phyloP scores from a whole-genome alignment of 257 asterid genomes.

The Solanum verrucosum region DNA sequence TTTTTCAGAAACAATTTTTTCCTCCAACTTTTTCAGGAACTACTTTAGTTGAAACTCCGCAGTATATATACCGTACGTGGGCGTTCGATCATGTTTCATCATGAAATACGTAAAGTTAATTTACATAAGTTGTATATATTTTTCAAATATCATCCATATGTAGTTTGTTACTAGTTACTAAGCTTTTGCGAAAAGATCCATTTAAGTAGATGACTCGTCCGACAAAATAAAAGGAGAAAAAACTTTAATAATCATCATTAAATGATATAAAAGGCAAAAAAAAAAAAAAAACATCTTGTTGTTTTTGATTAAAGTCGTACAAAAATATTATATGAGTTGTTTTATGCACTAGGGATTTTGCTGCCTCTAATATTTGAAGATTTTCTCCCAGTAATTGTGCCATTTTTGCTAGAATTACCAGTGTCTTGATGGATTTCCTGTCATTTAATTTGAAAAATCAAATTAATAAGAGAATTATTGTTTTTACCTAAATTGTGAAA shows the following conservation, averaged over 20 bases:
- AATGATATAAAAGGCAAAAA: background rate
- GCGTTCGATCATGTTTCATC: background rate
- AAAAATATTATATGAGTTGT: background rate
- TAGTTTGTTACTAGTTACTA: background rate
- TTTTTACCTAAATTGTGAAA: background rate
- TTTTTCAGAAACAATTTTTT: background rate
- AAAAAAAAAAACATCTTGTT: background rate
- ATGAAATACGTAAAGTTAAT: background rate
- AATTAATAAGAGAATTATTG: background rate
- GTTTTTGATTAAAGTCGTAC: background rate
- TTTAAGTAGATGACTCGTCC: background rate
- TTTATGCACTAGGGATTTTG: background rate
- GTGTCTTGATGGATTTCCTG: background rate
- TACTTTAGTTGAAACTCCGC: background rate
- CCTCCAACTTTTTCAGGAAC: background rate
- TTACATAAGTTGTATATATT: background rate
- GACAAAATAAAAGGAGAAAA: background rate
- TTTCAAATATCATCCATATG: background rate
- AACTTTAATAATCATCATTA: background rate
- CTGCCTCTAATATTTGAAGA: slow-evolving; percentile 1
- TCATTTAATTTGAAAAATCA: background rate
- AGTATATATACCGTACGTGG: background rate
- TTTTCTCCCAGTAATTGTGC: background rate
- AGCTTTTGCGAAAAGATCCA: background rate
- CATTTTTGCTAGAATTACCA: background rate